Conservation (phyloP, 805 yeast species). For the Lipomyces oligophaga region DNA sequence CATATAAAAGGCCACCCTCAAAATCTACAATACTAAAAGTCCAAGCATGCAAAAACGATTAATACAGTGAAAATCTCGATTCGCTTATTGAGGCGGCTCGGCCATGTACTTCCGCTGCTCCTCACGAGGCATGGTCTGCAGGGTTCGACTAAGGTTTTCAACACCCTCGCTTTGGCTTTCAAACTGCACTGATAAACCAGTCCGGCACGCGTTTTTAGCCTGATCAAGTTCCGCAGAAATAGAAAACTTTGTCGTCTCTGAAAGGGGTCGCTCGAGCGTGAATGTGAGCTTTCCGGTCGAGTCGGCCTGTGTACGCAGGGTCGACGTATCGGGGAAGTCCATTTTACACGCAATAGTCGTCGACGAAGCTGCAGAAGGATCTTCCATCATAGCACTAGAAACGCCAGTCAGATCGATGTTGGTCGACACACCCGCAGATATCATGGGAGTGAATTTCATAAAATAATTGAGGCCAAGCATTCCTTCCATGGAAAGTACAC, state of each 20-base stretch:
- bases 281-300: conserved; percentile 86
- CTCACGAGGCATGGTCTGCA: conserved; percentile 16
- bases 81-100: conserved; percentile 23
- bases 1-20: too few species aligned
- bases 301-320: conserved; percentile 92
- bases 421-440: conserved; percentile 92
- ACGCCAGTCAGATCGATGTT: conserved; percentile 48
- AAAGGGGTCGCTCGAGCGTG: conserved; percentile 85
- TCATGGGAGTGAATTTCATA: conserved; percentile 87
- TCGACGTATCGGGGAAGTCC: conserved; percentile 86
- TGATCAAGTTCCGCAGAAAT: conserved; percentile 95
- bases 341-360: conserved; percentile 93
- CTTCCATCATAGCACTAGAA: conserved; percentile 60
- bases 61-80: too few species aligned
- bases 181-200: conserved; percentile 93
- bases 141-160: conserved; percentile 16
- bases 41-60: too few species aligned
- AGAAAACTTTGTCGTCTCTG: conserved; percentile 83
- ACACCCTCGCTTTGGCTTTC: conserved; percentile 94
- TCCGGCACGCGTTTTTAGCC: conserved; percentile 65
- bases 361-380: conserved; percentile 84
- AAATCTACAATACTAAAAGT: too few species aligned
- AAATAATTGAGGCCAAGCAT: conserved; percentile 84
- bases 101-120: conserved; percentile 22
- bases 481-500: conserved; percentile 88